phyloP scores from a whole-genome alignment of 352 stramenopile genomes.

The Plasmopara viticola region DNA sequence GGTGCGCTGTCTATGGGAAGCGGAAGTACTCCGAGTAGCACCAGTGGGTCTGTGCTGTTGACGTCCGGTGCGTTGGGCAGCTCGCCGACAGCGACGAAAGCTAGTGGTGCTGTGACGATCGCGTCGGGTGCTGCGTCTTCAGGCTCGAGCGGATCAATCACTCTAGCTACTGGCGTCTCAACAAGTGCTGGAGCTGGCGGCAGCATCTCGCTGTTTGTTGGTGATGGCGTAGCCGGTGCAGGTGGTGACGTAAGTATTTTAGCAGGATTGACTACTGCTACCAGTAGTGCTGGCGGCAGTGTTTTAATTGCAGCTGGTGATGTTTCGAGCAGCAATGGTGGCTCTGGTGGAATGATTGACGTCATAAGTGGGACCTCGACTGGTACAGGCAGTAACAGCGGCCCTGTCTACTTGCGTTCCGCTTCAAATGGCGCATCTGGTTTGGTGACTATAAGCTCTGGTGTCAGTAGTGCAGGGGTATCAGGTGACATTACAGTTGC shows the following conservation, averaged over 20 bases:
- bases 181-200: too few relatives aligned
- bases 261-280: slow-evolving; percentile 1
- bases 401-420: slow-evolving; percentile 28
- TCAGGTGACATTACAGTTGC: slow-evolving; percentile 32
- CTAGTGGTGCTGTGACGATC: too few relatives aligned
- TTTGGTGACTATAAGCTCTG: slow-evolving; percentile 12
- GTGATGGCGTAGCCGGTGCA: not conserved
- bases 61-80: too few relatives aligned
- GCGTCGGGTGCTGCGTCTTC: too few relatives aligned
- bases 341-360: slow-evolving; percentile 30
- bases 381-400: slow-evolving; percentile 23
- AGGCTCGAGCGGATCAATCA: too few relatives aligned
- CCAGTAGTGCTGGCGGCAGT: slow-evolving; percentile 1
- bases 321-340: slow-evolving; percentile 12
- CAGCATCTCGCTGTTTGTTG: slow-evolving; percentile 4
- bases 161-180: too few relatives aligned
- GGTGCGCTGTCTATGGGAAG: too few relatives aligned
- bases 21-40: too few relatives aligned
- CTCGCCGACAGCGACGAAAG: too few relatives aligned
- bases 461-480: slow-evolving; percentile 22
- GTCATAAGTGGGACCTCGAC: slow-evolving; percentile 29
- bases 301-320: slow-evolving; percentile 1
- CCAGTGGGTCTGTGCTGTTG: too few relatives aligned
- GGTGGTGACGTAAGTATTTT: slow-evolving; percentile 15
- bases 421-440: slow-evolving; percentile 25